Evolutionary conservation across 2,329 filamentous ascomycete species (phyloP), one percentile per base, ranked within the genome.

Genomic region (Elsinoe perseae): DNA sequence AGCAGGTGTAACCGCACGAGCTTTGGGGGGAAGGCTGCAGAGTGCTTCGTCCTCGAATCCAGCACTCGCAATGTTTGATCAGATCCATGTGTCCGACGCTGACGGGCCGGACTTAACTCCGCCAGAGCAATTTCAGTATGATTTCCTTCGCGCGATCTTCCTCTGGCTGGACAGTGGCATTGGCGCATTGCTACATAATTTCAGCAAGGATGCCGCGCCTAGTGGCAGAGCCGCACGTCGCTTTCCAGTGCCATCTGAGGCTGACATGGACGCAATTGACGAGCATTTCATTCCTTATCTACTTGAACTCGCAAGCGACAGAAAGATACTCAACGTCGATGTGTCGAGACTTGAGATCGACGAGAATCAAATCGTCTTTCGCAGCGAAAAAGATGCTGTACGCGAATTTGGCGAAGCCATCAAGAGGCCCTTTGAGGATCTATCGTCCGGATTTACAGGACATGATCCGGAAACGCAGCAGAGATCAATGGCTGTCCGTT

Each of bases 81-180:
- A 72, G 18, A 76, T 82, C 23, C 68, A 67, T 40, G 74, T 75
- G 16, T 75, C 77, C 1, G 68, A 70, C 3, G 64, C 64, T 12
- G 70, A 73, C 42, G 61, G 68, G 7, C 61, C 64, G 5, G 54
- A 57, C 9, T 63, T 73, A 18, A 63, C 72, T 10, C 61, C 62
- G 6, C 69, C 73, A 18, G 74, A 80, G 43, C 76, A 77, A 12
- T 85, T 85, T 64, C 75, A 75, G n/a, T 84, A 83, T 61, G 82
- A 85, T 61, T 85, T 85, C 61, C 62, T 85, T 23, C 83, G 81
- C 64, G 80, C 82, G 1, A 82, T 85, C 42, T 64, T 83, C 2
- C 70, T 84, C 1, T 85, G 81, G 80, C 68, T 85, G 1, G 79
- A 82, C 56, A 81, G 80, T 30, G 82, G 82, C 8, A 70, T 79